A percentile compares a stretch with the other conserved stretches of the same genome.
Conservation (phyloP, 768 basidiomycete species). For the Auricularia sp. region DNA sequence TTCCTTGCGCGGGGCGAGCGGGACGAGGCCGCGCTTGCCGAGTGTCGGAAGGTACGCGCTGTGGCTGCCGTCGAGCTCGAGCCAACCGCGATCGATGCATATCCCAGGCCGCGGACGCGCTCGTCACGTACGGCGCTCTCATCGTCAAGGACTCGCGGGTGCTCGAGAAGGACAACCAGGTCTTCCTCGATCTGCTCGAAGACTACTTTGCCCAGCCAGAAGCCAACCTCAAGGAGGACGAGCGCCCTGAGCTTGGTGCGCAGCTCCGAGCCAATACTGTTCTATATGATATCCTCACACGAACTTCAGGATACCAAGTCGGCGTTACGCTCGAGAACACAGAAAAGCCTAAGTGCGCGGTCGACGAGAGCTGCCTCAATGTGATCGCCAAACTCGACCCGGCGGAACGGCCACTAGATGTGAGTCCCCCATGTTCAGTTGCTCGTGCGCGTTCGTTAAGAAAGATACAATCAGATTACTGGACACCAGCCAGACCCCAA, state of each 20-base stretch:
- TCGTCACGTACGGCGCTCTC: constrained; percentile 79
- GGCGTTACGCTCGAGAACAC: constrained; percentile 96
- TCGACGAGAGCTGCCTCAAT: constrained; percentile 68
- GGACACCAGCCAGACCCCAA: constrained; percentile 85
- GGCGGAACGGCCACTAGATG: constrained; percentile 73
- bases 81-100: constrained; percentile 2
- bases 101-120: constrained; percentile 62
- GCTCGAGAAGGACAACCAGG: constrained; percentile 65
- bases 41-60: constrained; percentile 50
- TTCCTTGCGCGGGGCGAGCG: constrained; percentile 39
- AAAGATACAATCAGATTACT: constrained; percentile 26
- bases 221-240: constrained; percentile 56
- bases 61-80: background rate
- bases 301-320: constrained; percentile 60
- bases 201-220: constrained; percentile 81
- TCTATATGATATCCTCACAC: background rate
- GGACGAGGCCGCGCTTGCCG: constrained; percentile 41
- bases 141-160: constrained; percentile 80
- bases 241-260: constrained; percentile 56
- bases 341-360: constrained; percentile 81
- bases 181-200: constrained; percentile 83
- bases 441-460: background rate
- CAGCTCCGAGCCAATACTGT: background rate
- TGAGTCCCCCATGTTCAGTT: constrained; percentile 14
- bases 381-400: constrained; percentile 72